Percentiles rank a stretch among this genome's conserved stretches.
Conservation (phyloP, 768 basidiomycete genomes). For the Cystofilobasidium bisporidii region DNA sequence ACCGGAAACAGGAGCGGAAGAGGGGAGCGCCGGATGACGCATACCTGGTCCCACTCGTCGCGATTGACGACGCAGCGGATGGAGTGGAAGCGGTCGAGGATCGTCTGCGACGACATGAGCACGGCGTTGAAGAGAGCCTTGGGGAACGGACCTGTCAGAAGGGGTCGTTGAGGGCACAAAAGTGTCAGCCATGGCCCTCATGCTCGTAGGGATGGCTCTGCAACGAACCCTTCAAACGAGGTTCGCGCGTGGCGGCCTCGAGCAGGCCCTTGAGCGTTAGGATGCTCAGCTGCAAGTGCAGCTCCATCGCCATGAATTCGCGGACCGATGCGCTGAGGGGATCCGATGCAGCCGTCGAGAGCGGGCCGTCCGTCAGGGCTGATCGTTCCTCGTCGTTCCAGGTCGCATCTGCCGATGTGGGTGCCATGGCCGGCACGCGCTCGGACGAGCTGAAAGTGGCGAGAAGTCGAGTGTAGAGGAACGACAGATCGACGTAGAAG, state of each 20-base stretch:
- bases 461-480: constrained; percentile 87
- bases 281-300: constrained; percentile 84
- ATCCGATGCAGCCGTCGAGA: constrained; percentile 1
- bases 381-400: constrained; percentile 33
- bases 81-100: constrained; percentile 62
- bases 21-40: constrained; percentile 31
- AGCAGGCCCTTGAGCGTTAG: constrained; percentile 77
- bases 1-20: constrained; percentile 16
- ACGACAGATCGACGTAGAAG: constrained; percentile 85
- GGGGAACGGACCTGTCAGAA: not conserved
- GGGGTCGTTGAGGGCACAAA: too few species aligned
- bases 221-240: constrained; percentile 90
- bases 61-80: constrained; percentile 95
- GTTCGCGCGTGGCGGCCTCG: constrained; percentile 81
- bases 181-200: too few species aligned
- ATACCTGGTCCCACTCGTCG: constrained; percentile 60
- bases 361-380: constrained; percentile 18
- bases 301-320: constrained; percentile 93
- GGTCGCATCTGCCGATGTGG: not conserved
- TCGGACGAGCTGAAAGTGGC: constrained; percentile 60
- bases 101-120: constrained; percentile 38
- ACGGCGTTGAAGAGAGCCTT: constrained; percentile 55
- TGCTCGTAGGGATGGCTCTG: too few species aligned
- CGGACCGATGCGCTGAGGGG: constrained; percentile 31
- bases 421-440: constrained; percentile 22